These are phyloP conservation scores for Pseudogymnoascus sp. DNA, from an alignment of 2,329 filamentous ascomycete genomes.

Conservation along the genomic window DNA sequence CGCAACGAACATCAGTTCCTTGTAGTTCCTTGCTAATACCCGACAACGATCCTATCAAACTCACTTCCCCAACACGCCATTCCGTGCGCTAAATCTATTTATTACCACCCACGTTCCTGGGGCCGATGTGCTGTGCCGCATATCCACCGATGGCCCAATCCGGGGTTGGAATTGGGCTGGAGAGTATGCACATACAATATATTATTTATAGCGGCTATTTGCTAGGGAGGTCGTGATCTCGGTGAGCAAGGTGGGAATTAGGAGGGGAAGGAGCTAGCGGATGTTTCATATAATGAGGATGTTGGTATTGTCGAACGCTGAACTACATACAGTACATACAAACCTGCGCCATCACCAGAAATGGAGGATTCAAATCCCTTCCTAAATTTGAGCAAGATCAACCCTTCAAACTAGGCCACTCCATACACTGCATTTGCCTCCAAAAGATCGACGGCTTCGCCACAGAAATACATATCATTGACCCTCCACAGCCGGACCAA, in stretches of 20 bases:
- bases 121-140: slow-evolving; percentile 6
- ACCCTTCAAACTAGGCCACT: not conserved
- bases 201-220: not conserved
- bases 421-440: not conserved
- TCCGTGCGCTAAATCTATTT: slow-evolving; percentile 7
- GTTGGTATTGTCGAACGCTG: not conserved
- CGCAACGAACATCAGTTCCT: not conserved
- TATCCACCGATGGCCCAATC: not conserved
- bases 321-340: not conserved
- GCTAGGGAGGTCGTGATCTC: not conserved
- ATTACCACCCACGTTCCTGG: slow-evolving; percentile 9
- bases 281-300: not conserved
- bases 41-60: not conserved
- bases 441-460: not conserved
- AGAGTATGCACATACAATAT: not conserved
- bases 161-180: not conserved
- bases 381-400: not conserved
- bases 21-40: not conserved
- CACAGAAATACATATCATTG: not conserved
- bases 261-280: not conserved
- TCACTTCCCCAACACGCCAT: not conserved
- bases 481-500: not conserved
- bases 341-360: not conserved
- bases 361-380: not conserved
- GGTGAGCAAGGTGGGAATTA: not conserved